phyloP scores from a whole-genome alignment of 1,284 basidiomycete genomes.

The Marasmius oreades region DNA sequence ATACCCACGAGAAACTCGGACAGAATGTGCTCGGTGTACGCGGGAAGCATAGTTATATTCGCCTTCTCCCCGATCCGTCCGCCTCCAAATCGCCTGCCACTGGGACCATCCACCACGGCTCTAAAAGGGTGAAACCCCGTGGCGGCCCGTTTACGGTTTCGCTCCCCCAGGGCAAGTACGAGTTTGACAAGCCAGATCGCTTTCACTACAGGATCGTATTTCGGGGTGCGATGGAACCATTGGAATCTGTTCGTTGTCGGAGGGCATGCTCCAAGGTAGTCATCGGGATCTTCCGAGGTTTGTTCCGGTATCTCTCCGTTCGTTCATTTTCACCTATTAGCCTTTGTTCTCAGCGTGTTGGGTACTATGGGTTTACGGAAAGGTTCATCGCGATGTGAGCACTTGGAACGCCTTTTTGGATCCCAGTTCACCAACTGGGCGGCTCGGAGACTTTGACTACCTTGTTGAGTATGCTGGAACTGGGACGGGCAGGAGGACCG shows the following conservation, averaged over 20 bases:
- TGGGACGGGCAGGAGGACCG: not conserved
- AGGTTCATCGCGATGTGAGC: not conserved
- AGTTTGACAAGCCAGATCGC: not conserved
- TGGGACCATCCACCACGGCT: not conserved
- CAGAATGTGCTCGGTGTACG: not conserved
- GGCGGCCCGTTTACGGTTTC: not conserved
- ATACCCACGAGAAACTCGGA: not conserved
- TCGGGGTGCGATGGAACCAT: not conserved
- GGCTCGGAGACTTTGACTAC: not conserved
- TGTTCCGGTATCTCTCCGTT: not conserved
- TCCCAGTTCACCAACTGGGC: not conserved
- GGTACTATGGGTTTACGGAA: not conserved
- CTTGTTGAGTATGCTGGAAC: not conserved
- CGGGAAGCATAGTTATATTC: not conserved
- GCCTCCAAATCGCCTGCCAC: not conserved
- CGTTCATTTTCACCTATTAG: not conserved
- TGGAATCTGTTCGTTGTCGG: not conserved
- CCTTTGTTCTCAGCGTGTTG: not conserved
- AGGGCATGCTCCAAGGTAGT: not conserved
- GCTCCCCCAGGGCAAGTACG: not conserved
- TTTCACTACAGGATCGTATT: not conserved
- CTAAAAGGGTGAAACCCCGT: not conserved
- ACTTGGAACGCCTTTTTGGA: not conserved
- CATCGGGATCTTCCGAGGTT: not conserved
- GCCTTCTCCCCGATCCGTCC: not conserved